Base-by-base conservation (phyloP, 768 basidiomycete genomes). In the Chlorophyllum brunneum region DNA sequence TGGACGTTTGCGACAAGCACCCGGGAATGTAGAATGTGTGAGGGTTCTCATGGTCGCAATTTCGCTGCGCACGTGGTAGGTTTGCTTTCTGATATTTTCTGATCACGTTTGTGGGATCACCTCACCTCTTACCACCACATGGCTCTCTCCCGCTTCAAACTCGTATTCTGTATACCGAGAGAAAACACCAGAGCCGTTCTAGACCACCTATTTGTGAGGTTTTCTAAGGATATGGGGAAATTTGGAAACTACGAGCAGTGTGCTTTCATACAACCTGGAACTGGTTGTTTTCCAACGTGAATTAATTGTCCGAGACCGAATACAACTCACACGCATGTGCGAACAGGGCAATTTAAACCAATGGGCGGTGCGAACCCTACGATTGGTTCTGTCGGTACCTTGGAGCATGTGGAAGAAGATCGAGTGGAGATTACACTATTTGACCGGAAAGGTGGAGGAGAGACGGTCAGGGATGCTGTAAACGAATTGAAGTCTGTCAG, bases 191-290 rank as follows among this genome's bases (percentile, higher is more conserved):
- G 64, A 24, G 54, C 53, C 4, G 67, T 77, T 43, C 63, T 81
- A n/a, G 62, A 68, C 41, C 71, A 73, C 51, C 63, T 80, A 10
- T 81, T 82, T 62, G 48, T 62, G n/a, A 70, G 63, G 18, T 74
- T 65, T 54, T 75, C 79, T 1, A 57, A 69, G n/a, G 58, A 66
- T 31, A 61, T 80, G 4, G 81, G 78, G n/a, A 74, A 73, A 46
- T 76, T 81, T 20, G 80, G 80, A 33, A 61, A 76, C 10, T 79
- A 81, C 59, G 71, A 77, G 38, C 69, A 72, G 44, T 79, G 75
- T 57, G 81, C 80, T n/a, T 83, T 82, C 61, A 63, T 78, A 16
- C 66, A 73, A 15, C 73, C 66, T n/a, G 80, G 82, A 50, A 73
- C 67, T 45, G 83, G 81, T 79, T 54, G 65, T 73, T 34, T 41